Base-by-base conservation (phyloP, 2,329 filamentous ascomycete genomes). In the Myriangium duriaei region DNA sequence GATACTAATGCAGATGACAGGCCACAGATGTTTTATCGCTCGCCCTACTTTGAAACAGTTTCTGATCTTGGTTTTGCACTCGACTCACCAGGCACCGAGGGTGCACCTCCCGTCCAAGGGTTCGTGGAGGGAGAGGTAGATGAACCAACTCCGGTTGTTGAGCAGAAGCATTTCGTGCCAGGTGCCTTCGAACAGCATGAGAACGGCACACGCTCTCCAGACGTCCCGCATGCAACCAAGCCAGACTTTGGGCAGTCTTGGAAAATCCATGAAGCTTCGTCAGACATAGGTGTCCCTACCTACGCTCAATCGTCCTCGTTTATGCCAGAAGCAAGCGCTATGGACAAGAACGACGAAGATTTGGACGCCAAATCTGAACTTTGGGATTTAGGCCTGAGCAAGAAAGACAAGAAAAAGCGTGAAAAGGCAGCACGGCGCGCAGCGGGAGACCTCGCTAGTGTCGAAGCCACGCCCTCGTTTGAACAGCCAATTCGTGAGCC, bases 81-180 rank as follows among this genome's bases (percentile, higher is more conserved):
- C n/a, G 46, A 49, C 21, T 55, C 55, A n/a, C 50, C 51, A 6
- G 46, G 51, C 6, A 52, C 50, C 4, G 49, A 55, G 47, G 42
- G 54, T 46, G 38, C 48, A 34, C 50, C 51, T 41, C 53, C 52
- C 14, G 45, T 48, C 9, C 53, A 43, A 16, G 58, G 56, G 12
- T 60, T 61, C 44, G 53, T 64, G 11, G 55, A 52, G 49, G 63
- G 67, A 11, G 63, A 66, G 26, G 48, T 60, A 2, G 61, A 64
- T 12, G 76, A 77, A 3, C 70, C 74, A 3, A 76, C 78, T 48
- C 71, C 71, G 6, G 45, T 59, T 9, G 65, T 61, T 43, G 63
- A 66, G n/a, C 60, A 61, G 35, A 48, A 51, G 13, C 52, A 65
- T 30, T 67, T 72, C 40, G 72, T 79, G 55, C 76, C 79, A 15